Evolutionary conservation across 176 grass and related monocot genomes (phyloP).

Genomic region (Triticum dicoccoides): DNA sequence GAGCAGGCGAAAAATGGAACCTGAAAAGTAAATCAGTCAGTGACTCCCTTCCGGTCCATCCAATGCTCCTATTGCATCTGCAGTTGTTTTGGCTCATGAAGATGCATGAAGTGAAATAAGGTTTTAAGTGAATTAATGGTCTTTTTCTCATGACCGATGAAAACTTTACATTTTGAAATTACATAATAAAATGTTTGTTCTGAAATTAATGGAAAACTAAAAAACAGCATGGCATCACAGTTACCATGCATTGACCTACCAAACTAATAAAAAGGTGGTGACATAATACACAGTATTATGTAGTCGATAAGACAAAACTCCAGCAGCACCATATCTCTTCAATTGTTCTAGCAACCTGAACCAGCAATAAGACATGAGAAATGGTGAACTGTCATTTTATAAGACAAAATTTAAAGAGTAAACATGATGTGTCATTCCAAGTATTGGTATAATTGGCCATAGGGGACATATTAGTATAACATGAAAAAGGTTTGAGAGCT

Average conservation of each 20-base stretch:
- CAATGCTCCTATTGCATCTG: background rate
- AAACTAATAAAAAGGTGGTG: conserved; percentile 78
- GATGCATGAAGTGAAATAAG: background rate
- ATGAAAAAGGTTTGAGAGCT: background rate
- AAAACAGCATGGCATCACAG: background rate
- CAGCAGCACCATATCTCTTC: conserved; percentile 88
- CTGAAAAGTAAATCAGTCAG: conserved; percentile 38
- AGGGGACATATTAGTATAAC: background rate
- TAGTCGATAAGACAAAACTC: conserved; percentile 87
- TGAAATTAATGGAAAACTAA: conserved; percentile 3
- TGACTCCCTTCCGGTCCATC: background rate
- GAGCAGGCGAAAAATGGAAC: conserved; percentile 84
- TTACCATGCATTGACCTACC: conserved; percentile 46
- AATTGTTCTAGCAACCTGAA: conserved; percentile 65
- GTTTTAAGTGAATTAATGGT: background rate
- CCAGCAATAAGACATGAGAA: background rate
- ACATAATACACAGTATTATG: conserved; percentile 89
- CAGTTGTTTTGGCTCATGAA: background rate
- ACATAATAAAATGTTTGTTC: conserved; percentile 3
- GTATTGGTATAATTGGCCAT: background rate
- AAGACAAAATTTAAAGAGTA: background rate
- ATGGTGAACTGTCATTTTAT: background rate
- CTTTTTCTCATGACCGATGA: conserved; percentile 8
- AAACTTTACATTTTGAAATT: background rate
- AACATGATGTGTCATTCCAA: background rate